Base-by-base conservation (phyloP, 495 filamentous ascomycete species). In the Talaromyces proteolyticus region DNA sequence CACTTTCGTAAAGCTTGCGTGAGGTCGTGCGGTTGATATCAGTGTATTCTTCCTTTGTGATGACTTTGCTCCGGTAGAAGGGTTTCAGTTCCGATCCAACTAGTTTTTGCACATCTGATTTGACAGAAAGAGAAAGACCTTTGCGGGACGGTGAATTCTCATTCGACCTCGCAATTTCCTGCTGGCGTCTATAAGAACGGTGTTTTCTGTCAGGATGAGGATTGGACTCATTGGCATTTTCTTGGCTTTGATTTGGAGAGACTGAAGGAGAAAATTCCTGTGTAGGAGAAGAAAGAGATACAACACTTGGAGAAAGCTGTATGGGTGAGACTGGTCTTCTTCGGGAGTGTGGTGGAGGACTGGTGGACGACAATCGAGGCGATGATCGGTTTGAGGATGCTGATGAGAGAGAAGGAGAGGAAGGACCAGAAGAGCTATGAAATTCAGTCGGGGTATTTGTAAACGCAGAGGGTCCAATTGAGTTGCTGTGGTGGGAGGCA, bases 1-100 rank as follows among this genome's bases (percentile, higher is more conserved):
- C 81, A 34, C 81, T 80, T 36, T 94, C 87, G 61, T 96, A 96
- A n/a, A 96, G 68, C 66, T 80, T 84, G 16, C 87, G 80, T 12
- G 87, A 93, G 21, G 95, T 80, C 29, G 80, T 84, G 41, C 89
- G 81, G 62, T 95, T 95, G 67, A 95, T 91, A 41, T 84, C 79
- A 4, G 85, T 91, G 67, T 88, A 96, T 62, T 95, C 85, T 37
- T 94, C 85, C 56, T 88, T 84, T 25, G 82, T 84, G 8, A 96
- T 70, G 40, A 80, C 70, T 49, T 81, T 81, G 23, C 71, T 72
- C 11, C 80, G 79, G 53, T 86, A 94, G 54, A 87, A 79, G 18
- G 91, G 88, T 47, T 86, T 86, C 18, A 96, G 73, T 0, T 84
- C 87, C 18, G 74, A 67, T 22, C 84, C 82, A 43, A 96, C 91